Evolutionary conservation across 345 rosid species (phyloP), one percentile per base, ranked within the genome.

Genomic region (Ailanthus altissimus): DNA sequence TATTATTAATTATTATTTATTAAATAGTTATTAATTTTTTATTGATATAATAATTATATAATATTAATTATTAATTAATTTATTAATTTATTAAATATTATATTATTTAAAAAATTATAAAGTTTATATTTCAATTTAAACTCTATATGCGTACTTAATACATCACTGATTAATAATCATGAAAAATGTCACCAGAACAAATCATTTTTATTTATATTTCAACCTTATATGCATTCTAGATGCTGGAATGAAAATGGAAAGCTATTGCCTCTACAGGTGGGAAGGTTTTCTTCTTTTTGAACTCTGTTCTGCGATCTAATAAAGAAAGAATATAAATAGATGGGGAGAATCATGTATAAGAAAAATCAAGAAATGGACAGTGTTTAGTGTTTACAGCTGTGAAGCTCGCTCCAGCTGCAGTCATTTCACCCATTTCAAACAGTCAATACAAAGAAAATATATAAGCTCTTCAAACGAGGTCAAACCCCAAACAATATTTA

Each of bases 391-490:
- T 62, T 62, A 66, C 78, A 75, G 78, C 51, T 65, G 54, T 66
- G 62, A 21, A n/a, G 50, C 53, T 75, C 40, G 21, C 18, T 10
- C 47, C 20, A 36, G 60, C 32, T 36, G 40, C 21, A 15, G 70
- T 50, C 70, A 51, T 51, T 32, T 32, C 51, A 3, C 67, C 67
- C 25, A 16, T 53, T 58, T 51, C 75, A 21, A 62, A 76, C 80
- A 9, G 77, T 66, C 59, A 26, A 45, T 8, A 36, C 21, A 51
- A 36, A 12, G 46, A 75, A 45, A 56, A 56, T 56, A n/a, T 7
- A 53, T 14, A 20, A 77, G 83, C 86, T 75, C 84, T 58, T 66
- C 38, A 59, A 51, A 59, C 78, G 78, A 84, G 87, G 85, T 82
- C 87, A 84, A 81, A 65, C 68, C 58, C 75, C 51, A 65, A 74